These are phyloP conservation scores for Lophiostoma macrostomum DNA, from an alignment of 495 filamentous ascomycete species.

Conservation along the genomic window DNA sequence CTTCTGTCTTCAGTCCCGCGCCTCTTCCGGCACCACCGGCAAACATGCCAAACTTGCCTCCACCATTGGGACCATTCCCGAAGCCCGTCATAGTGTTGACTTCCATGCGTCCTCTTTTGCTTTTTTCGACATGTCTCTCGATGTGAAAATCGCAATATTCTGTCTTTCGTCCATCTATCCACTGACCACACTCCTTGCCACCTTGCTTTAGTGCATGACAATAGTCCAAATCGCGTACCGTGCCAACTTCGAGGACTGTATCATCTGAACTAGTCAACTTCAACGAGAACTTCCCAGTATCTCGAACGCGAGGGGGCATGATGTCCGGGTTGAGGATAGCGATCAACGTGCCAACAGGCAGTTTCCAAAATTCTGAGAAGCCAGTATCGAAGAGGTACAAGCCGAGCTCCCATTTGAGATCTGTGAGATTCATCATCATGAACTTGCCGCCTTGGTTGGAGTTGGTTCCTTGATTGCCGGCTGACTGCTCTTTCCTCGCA, in stretches of 20 bases:
- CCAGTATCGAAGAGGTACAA: conserved; percentile 88
- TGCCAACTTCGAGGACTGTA: conserved; percentile 84
- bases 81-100: conserved; percentile 62
- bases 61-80: conserved; percentile 24
- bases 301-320: conserved; percentile 76
- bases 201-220: conserved; percentile 84
- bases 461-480: conserved; percentile 53
- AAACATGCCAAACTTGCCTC: conserved; percentile 35
- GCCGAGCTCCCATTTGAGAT: conserved; percentile 87
- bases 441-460: conserved; percentile 68
- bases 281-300: conserved; percentile 79
- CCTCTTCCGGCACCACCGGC: conserved; percentile 31
- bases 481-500: conserved; percentile 44
- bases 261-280: conserved; percentile 80
- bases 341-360: conserved; percentile 79
- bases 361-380: conserved; percentile 87
- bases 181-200: conserved; percentile 72
- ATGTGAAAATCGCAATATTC: conserved; percentile 93
- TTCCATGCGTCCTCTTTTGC: conserved; percentile 70
- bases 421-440: conserved; percentile 85
- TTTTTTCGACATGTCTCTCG: conserved; percentile 70
- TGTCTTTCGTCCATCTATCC: conserved; percentile 84
- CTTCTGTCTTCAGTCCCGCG: conserved; percentile 22
- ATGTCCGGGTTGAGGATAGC: conserved; percentile 92
- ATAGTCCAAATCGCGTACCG: conserved; percentile 79